Conservation (phyloP, 768 basidiomycete species). For the Panaeolus cyanescens region DNA sequence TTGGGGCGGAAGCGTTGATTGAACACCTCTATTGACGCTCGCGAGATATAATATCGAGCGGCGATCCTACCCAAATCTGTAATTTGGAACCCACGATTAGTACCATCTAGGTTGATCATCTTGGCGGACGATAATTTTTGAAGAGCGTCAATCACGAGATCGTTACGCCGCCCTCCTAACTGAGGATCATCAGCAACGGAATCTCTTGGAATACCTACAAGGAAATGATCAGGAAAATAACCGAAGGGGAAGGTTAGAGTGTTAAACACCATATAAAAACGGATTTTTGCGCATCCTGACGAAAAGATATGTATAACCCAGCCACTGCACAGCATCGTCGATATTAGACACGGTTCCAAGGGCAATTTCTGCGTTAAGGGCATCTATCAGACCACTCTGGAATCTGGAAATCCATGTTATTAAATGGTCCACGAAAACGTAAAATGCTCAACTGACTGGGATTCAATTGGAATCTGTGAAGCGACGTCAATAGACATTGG, state of each 20-base stretch:
- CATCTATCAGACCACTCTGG: conserved; percentile 80
- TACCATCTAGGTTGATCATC: conserved; percentile 81
- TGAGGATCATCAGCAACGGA: conserved; percentile 69
- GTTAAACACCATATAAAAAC: conserved; percentile 67
- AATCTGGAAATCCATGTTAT: conserved; percentile 50
- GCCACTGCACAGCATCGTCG: conserved; percentile 88
- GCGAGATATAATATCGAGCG: conserved; percentile 92
- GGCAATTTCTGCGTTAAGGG: conserved; percentile 93
- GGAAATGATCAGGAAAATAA: not conserved
- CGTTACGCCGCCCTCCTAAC: conserved; percentile 67
- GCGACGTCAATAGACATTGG: too few species aligned
- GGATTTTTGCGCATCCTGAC: conserved; percentile 95
- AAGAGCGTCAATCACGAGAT: conserved; percentile 70
- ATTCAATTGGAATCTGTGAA: conserved; percentile 98
- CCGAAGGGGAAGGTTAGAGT: not conserved
- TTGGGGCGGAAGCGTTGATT: conserved; percentile 71
- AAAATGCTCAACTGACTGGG: conserved; percentile 58
- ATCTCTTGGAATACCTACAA: conserved; percentile 72
- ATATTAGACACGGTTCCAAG: conserved; percentile 91
- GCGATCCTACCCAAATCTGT: conserved; percentile 97
- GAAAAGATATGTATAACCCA: conserved; percentile 96
- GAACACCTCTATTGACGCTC: conserved; percentile 86
- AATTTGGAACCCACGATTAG: conserved; percentile 59
- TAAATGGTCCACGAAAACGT: not conserved
- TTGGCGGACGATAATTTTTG: conserved; percentile 61